Percentiles rank a stretch among this genome's conserved stretches.
phyloP scores from a whole-genome alignment of 345 rosid species.

The Camelina hispida region DNA sequence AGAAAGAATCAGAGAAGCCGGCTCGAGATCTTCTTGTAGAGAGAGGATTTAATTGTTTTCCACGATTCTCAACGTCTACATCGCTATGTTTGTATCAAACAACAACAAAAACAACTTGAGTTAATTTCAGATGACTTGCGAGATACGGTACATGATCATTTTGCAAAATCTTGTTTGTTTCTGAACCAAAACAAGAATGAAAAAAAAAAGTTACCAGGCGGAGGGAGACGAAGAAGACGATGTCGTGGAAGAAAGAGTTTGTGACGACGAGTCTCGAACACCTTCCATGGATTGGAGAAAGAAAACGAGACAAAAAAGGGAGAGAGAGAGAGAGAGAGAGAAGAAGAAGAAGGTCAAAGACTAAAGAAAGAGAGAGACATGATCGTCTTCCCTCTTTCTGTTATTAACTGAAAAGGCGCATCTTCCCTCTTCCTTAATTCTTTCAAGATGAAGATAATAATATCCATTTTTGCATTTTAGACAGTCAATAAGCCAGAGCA shows the following conservation, averaged over 20 bases:
- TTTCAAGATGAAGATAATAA: not conserved
- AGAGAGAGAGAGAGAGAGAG: conserved; percentile 21
- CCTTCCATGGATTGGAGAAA: conserved; percentile 41
- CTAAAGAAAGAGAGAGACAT: conserved; percentile 37
- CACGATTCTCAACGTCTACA: conserved; percentile 41
- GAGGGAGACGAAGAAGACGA: conserved; percentile 40
- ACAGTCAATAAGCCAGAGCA: conserved; percentile 31
- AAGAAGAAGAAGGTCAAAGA: not conserved
- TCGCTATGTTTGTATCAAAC: conserved; percentile 37
- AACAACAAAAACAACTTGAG: not conserved
- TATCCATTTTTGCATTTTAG: conserved; percentile 8
- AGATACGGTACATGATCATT: conserved; percentile 17
- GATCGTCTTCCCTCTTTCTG: conserved; percentile 28
- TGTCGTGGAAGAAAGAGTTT: conserved; percentile 41
- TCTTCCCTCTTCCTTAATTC: conserved; percentile 34
- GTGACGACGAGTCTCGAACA: conserved; percentile 42
- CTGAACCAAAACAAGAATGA: not conserved
- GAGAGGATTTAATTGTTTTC: conserved; percentile 35
- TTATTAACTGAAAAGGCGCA: conserved; percentile 33
- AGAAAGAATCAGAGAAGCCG: conserved; percentile 56
- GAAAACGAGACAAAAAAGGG: conserved; percentile 23
- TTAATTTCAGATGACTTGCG: conserved; percentile 9
- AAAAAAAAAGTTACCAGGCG: conserved; percentile 30
- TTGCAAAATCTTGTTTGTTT: not conserved
- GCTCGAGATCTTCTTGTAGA: conserved; percentile 48